Conservation (phyloP, 768 basidiomycete species). For the Termitomyces sp. region DNA sequence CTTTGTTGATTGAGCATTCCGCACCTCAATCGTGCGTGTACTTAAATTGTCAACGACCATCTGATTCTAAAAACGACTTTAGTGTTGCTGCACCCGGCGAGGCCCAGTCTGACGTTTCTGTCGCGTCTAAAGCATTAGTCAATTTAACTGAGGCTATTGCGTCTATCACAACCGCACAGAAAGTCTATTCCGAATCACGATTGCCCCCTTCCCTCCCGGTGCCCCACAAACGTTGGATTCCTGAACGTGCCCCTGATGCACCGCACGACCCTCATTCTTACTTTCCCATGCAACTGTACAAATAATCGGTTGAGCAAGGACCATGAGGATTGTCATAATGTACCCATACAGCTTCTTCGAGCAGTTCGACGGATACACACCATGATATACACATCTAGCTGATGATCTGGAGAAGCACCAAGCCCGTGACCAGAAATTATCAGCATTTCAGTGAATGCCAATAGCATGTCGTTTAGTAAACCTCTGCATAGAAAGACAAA, state of each 20-base stretch:
- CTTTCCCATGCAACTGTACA: slow-evolving; percentile 77
- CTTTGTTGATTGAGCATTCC: slow-evolving; percentile 78
- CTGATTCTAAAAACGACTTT: background rate
- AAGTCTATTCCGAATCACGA: slow-evolving; percentile 54
- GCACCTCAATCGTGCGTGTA: slow-evolving; percentile 53
- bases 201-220: slow-evolving; percentile 74
- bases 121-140: slow-evolving; percentile 34
- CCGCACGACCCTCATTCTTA: slow-evolving; percentile 80
- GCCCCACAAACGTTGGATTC: slow-evolving; percentile 68
- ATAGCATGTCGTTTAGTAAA: background rate
- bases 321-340: background rate
- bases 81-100: slow-evolving; percentile 53
- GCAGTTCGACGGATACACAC: background rate
- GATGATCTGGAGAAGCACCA: background rate
- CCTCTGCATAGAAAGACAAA: background rate
- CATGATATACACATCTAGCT: background rate
- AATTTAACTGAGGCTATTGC: slow-evolving; percentile 73
- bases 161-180: slow-evolving; percentile 48
- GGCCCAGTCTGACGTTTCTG: slow-evolving; percentile 39
- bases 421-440: background rate
- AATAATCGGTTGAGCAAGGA: slow-evolving; percentile 20
- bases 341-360: background rate
- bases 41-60: background rate
- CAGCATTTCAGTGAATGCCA: background rate
- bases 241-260: slow-evolving; percentile 65